These are phyloP conservation scores for Chlamydomonas sp. DNA, from an alignment of 139 green algal genomes.

Conservation along the genomic window DNA sequence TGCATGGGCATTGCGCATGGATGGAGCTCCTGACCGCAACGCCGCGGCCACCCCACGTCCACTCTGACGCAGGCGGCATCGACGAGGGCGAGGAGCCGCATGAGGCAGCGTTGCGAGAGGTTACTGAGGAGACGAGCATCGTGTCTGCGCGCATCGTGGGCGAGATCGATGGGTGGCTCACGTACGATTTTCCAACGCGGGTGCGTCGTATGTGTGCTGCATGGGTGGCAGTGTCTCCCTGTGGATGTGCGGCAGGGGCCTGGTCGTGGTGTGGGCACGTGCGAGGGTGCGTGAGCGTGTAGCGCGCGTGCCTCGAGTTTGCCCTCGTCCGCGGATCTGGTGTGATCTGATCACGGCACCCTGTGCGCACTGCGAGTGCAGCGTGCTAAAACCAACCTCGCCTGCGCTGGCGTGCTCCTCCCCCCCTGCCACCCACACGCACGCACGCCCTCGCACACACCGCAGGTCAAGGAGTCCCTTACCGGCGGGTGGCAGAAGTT, in stretches of 20 bases:
- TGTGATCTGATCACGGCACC: too few relatives aligned
- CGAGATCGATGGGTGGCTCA: conserved; percentile 17
- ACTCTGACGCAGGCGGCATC: conserved; percentile 17
- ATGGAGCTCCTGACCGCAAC: neutral
- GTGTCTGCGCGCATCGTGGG: conserved; percentile 8
- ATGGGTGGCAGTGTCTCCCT: neutral
- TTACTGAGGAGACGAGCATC: conserved; percentile 29
- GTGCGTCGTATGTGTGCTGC: neutral
- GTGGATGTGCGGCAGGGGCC: too few relatives aligned
- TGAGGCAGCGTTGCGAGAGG: conserved; percentile 28
- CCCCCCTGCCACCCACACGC: too few relatives aligned
- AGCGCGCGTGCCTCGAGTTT: too few relatives aligned
- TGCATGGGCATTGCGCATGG: too few relatives aligned
- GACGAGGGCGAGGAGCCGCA: conserved; percentile 33
- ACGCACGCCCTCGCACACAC: too few relatives aligned
- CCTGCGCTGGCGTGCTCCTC: too few relatives aligned
- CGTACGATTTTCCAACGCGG: conserved; percentile 23
- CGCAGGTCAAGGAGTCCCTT: conserved; percentile 10
- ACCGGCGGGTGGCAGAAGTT: conserved; percentile 13
- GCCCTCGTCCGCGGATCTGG: too few relatives aligned
- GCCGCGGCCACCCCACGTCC: neutral
- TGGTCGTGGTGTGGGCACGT: too few relatives aligned
- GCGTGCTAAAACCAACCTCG: too few relatives aligned
- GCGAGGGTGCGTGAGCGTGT: too few relatives aligned
- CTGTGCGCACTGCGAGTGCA: too few relatives aligned